A percentile compares a stretch with the other conserved stretches of the same genome.
Evolutionary conservation across 2,329 filamentous ascomycete species (phyloP).

Genomic region (Juglanconis sp.): DNA sequence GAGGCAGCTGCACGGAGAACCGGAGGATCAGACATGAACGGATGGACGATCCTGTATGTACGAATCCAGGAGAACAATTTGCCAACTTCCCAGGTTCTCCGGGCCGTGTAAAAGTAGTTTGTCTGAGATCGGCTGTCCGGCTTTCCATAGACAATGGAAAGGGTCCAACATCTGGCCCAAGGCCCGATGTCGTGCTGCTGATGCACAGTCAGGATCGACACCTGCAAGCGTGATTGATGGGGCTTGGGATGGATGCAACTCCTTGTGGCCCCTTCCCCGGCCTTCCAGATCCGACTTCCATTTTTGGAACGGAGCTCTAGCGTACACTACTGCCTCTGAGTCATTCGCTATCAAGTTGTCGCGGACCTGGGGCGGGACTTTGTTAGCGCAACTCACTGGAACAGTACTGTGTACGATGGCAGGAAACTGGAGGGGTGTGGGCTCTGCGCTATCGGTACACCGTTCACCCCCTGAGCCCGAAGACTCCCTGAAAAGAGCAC

Average conservation of each 20-base stretch:
- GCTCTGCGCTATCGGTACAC: too few species aligned
- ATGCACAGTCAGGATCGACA: not conserved
- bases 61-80: not conserved
- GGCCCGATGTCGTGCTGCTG: not conserved
- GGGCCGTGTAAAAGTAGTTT: not conserved
- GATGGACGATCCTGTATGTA: not conserved
- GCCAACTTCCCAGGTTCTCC: not conserved
- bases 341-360: not conserved
- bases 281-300: constrained; percentile 5
- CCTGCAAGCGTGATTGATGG: too few species aligned
- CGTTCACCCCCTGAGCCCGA: too few species aligned
- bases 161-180: too few species aligned
- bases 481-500: too few species aligned
- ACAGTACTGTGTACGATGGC: too few species aligned
- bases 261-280: not conserved
- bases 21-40: not conserved
- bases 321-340: not conserved
- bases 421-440: too few species aligned
- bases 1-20: not conserved
- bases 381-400: not conserved
- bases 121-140: not conserved
- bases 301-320: constrained; percentile 4
- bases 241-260: not conserved
- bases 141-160: not conserved
- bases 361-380: not conserved